Percentiles rank a stretch among this genome's conserved stretches.
Evolutionary conservation across 768 basidiomycete species (phyloP).

Genomic region (Tricholoma sp.): DNA sequence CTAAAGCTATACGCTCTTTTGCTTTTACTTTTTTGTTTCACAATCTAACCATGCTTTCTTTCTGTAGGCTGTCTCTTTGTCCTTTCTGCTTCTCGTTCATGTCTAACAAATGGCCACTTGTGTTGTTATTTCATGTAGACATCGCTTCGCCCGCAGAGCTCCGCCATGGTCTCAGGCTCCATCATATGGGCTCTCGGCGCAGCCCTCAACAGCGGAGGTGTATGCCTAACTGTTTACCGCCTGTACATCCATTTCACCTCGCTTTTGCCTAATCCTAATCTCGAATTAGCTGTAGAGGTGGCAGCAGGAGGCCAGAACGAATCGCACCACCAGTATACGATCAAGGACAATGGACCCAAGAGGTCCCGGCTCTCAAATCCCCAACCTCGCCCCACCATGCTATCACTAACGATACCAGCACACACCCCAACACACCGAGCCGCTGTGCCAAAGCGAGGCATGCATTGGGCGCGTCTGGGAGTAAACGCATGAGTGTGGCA

Average conservation of each 20-base stretch:
- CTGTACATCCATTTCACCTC: constrained; percentile 50
- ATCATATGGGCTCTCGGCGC: constrained; percentile 84
- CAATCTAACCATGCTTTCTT: constrained; percentile 7
- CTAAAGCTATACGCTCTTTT: neutral
- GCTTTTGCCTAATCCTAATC: neutral
- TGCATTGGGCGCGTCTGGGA: constrained; percentile 16
- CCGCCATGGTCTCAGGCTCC: constrained; percentile 75
- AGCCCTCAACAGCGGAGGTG: constrained; percentile 81
- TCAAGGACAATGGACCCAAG: constrained; percentile 50
- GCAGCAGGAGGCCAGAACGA: constrained; percentile 50
- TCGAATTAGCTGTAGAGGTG: constrained; percentile 65
- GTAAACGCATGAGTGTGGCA: constrained; percentile 24
- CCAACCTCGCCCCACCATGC: constrained; percentile 11
- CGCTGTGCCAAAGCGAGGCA: constrained; percentile 34
- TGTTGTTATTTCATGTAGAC: constrained; percentile 58
- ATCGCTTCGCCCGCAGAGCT: constrained; percentile 71
- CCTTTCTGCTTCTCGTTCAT: no score
- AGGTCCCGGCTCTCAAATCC: constrained; percentile 11
- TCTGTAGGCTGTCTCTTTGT: no score
- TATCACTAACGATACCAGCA: neutral
- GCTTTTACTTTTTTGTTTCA: neutral
- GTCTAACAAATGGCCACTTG: constrained; percentile 25
- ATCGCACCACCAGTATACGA: constrained; percentile 56
- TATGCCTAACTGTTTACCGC: constrained; percentile 82
- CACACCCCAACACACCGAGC: constrained; percentile 27